phyloP scores from a whole-genome alignment of 1,284 basidiomycete species.

The Trametes hirsuta region DNA sequence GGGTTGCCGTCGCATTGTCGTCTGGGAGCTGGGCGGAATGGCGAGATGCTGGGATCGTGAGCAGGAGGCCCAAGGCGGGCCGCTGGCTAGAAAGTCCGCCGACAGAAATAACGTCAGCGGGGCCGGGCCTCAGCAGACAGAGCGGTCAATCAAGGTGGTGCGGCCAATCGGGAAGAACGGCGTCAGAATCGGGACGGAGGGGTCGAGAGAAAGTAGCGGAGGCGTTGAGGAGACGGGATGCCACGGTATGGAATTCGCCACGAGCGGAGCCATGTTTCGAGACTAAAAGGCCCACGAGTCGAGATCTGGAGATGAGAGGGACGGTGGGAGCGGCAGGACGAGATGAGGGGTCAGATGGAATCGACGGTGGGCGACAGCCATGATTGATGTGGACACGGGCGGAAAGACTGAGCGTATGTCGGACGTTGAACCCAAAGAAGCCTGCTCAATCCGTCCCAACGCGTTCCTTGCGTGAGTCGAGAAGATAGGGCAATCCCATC shows the following conservation, averaged over 20 bases:
- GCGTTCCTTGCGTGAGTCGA: conserved; percentile 19
- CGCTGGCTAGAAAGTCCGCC: conserved; percentile 23
- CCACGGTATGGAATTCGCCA: conserved; percentile 25
- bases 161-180: conserved; percentile 34
- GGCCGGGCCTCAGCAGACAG: conserved; percentile 13
- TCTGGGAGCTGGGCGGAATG: conserved; percentile 16
- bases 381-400: conserved; percentile 33
- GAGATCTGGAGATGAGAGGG: conserved; percentile 21
- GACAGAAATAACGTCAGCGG: conserved; percentile 29
- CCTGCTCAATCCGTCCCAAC: conserved; percentile 9
- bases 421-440: conserved; percentile 28
- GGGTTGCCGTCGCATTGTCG: conserved; percentile 11
- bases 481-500: conserved; percentile 22
- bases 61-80: conserved; percentile 8
- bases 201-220: conserved; percentile 29
- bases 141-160: conserved; percentile 13
- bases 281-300: conserved; percentile 17
- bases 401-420: conserved; percentile 16
- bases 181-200: conserved; percentile 34
- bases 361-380: conserved; percentile 32
- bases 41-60: conserved; percentile 21
- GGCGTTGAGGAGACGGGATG: conserved; percentile 23
- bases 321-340: conserved; percentile 25
- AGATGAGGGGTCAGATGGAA: conserved; percentile 31
- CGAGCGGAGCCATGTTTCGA: conserved; percentile 23